Evolutionary conservation across 129 eudicot species (phyloP).

Genomic region (Arctium minus): DNA sequence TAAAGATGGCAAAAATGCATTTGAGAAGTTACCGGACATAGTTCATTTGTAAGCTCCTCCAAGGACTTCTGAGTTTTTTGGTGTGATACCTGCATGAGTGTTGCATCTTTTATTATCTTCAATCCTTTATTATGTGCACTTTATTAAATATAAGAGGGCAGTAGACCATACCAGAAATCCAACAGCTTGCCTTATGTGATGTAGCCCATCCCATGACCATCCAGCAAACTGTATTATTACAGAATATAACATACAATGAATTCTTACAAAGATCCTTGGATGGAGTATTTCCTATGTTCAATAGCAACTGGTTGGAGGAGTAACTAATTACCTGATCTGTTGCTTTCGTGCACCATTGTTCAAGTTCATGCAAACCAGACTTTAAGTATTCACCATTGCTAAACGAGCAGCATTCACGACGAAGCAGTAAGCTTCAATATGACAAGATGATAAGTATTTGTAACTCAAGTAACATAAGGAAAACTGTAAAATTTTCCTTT

Average conservation of each 20-base stretch:
- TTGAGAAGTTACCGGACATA: constrained; percentile 53
- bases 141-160: background rate
- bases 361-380: constrained; percentile 87
- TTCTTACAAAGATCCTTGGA: background rate
- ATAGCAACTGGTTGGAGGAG: background rate
- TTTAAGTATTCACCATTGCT: constrained; percentile 97
- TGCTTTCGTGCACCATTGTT: constrained; percentile 63
- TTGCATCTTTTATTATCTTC: background rate
- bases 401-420: constrained; percentile 99
- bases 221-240: constrained; percentile 45
- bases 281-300: background rate
- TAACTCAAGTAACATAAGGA: background rate
- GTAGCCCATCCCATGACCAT: constrained; percentile 71
- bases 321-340: constrained; percentile 49
- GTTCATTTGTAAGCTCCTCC: constrained; percentile 61
- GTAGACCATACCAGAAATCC: constrained; percentile 54
- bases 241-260: background rate
- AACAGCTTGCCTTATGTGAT: constrained; percentile 78
- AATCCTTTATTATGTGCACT: background rate
- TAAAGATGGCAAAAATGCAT: background rate
- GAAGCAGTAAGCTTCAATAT: constrained; percentile 74
- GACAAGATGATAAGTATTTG: constrained; percentile 2
- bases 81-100: constrained; percentile 50
- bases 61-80: constrained; percentile 65
- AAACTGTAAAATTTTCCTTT: background rate